phyloP scores from a whole-genome alignment of 768 basidiomycete species.

The Auricularia cornea region DNA sequence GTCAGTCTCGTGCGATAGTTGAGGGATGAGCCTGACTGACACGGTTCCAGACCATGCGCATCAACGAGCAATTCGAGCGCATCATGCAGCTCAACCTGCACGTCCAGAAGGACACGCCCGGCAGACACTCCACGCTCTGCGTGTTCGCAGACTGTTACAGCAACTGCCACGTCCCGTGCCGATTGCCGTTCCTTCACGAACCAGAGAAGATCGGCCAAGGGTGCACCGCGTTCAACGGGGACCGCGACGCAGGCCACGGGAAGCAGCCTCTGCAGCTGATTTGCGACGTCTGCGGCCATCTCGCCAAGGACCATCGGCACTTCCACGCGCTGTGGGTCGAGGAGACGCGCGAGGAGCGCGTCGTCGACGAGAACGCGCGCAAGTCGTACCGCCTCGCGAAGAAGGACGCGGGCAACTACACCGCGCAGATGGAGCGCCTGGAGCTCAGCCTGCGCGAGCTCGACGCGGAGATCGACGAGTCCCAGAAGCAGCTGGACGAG shows the following conservation, averaged over 20 bases:
- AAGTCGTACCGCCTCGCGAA: neutral
- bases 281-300: conserved; percentile 12
- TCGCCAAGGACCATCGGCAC: conserved; percentile 10
- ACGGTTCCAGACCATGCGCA: neutral
- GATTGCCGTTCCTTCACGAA: neutral
- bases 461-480: neutral
- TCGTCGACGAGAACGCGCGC: conserved; percentile 10
- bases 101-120: neutral
- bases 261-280: neutral
- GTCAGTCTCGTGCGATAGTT: neutral
- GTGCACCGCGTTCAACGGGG: neutral
- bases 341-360: conserved; percentile 1
- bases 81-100: neutral
- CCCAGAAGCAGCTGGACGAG: neutral
- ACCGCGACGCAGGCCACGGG: neutral
- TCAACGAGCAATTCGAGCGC: neutral
- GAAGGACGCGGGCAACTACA: neutral
- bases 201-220: neutral
- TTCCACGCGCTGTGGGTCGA: conserved; percentile 11
- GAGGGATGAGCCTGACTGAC: neutral
- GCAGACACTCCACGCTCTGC: neutral
- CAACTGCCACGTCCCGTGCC: neutral
- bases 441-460: neutral
- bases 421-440: neutral
- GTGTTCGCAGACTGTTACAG: neutral